Conservation (phyloP, 306 rosid genomes). For the Mimosa pudica region DNA sequence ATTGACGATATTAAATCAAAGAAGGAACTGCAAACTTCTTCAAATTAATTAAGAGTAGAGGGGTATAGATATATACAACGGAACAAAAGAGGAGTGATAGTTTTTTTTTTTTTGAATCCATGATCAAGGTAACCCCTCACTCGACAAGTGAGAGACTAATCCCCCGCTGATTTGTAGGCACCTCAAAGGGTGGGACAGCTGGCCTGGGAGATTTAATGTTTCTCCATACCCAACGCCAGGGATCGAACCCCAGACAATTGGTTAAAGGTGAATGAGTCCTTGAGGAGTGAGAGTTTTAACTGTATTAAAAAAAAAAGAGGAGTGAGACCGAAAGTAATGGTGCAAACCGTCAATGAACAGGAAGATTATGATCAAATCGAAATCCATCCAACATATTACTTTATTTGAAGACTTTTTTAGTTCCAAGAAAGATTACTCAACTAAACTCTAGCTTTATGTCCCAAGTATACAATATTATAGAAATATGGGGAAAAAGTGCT, state of each 20-base stretch:
- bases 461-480: background rate
- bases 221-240: no score
- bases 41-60: background rate
- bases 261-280: no score
- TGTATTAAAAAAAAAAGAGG: background rate
- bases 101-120: background rate
- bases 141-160: no score
- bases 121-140: no score
- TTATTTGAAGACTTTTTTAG: background rate
- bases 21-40: slow-evolving; percentile 1
- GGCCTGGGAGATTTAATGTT: no score
- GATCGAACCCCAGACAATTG: no score
- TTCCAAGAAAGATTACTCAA: background rate
- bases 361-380: background rate
- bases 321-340: no score
- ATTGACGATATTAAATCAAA: background rate
- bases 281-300: no score
- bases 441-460: background rate
- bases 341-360: background rate
- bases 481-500: no score
- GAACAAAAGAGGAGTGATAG: background rate
- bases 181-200: no score
- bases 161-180: no score
- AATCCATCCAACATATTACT: background rate
- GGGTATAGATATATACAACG: background rate